Evolutionary conservation across 2,329 filamentous ascomycete genomes (phyloP), one percentile per base, ranked within the genome.

Genomic region (Pseudocercospora pini-densiflorae): DNA sequence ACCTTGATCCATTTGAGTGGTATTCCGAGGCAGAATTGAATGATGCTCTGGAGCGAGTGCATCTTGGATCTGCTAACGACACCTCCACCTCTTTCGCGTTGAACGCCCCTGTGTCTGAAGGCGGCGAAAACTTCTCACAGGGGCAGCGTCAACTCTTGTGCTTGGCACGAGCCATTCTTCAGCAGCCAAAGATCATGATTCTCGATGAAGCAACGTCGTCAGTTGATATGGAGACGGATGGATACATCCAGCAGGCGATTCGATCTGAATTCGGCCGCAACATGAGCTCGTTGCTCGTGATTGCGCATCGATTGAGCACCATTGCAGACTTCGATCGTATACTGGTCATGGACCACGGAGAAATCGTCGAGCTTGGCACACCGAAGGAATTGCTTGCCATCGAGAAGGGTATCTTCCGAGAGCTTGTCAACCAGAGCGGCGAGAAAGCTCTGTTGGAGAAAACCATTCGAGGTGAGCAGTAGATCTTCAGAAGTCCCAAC

Each of bases 131-230:
- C 79, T 97, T 96, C 82, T 95, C 92, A 0, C 88, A 97, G 7
- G 93, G 93, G 3, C 93, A 97, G 80, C 88, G 94, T 6, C 94
- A 97, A 79, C 86, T 97, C 57, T 95, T 97, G 91, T 93, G 93
- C 0, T 85, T 97, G 1, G 93, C 93, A 0, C 89, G 94, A 1
- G 94, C 93, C 78, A 93, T 97, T 71, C 88, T 88, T 53, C 97
- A 83, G 27, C 97, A 86, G 76, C 97, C 91, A 73, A 97, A 97
- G 80, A 97, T 92, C 23, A 87, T 87, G 24, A 91, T 90, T 68
- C 92, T 88, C 2, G 92, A 90, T 71, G 83, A 87, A 69, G 86
- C 86, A 64, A 97, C 89, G 36, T 97, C 84, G 70, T 90, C 87
- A n/a, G 87, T 84, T 54, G 92, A 91, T 79, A 92, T 90, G 84